Evolutionary conservation across 2,329 filamentous ascomycete species (phyloP), one percentile per base, ranked within the genome.

Genomic region (Penicillium sp.): DNA sequence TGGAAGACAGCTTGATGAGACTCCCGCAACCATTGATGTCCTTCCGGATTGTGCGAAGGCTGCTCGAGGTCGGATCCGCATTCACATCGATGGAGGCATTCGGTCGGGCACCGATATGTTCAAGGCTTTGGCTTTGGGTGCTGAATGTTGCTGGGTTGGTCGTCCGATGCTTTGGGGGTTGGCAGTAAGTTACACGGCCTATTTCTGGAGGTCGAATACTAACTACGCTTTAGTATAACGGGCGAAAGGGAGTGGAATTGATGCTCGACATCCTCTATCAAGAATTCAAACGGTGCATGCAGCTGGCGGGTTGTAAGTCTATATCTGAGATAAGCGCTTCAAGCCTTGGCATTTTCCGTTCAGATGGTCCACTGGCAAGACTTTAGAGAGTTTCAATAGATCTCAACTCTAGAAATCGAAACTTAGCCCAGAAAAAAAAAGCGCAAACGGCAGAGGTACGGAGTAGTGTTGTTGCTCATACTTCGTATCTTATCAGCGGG

Each of bases 1-100:
- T 6, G 73, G 73, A 2, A 53, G 74, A 7, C 73, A 77, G 61
- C 61, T 75, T 10, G 69, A 77, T 56, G 74, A 70, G 24, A 68
- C 69, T 0, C 64, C 73, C 0, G 71, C 74, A 0, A 75, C 75
- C 0, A 65, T 77, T 13, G 74, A 76, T 55, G 73, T 68, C 1
- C 61, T 78, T 24, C 60, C 63, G 9, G 67, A 62, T 4, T 68
- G 64, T 61, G 67, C 56, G 24, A 60, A 63, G 33, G 66, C 67
- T 44, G 72, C 63, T 1, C 63, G 63, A 24, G 73, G 72, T 3
- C 64, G 66, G 47, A 74, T 76, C 19, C 66, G 53, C 22, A 65
- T 70, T 26, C 70, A 67, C 58, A 63, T 75, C 11, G 72, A 74
- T 45, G 71, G 72, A 1, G 72, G 72, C 0, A 70, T 75, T 24